Base-by-base conservation (phyloP, 2,329 filamentous ascomycete genomes). In the Calonectria leucothoes region DNA sequence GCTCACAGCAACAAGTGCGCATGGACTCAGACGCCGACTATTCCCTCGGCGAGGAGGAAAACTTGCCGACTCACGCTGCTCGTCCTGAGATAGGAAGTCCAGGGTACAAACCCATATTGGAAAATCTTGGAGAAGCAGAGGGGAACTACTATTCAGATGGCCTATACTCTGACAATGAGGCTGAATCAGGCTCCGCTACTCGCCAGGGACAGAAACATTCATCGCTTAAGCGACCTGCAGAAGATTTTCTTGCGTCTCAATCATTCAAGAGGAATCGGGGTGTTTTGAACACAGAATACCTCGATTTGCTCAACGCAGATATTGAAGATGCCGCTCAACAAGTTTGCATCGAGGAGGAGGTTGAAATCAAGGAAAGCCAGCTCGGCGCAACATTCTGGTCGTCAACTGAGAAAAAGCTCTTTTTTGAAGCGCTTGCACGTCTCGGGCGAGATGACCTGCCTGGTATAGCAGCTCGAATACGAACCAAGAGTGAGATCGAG, bases 311-410 rank as follows among this genome's bases (percentile, higher is more conserved):
- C 35, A 93, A 94, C 75, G 83, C 85, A 27, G 89, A 91, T 33
- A 91, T 93, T 67, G 82, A 87, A n/a, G 89, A 92, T 76, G 88
- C 87, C 15, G 85, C 86, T 0, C 79, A 82, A 15, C 82, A 82
- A 23, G 81, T 84, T 71, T 81, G 84, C 17, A 75, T 84, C 14
- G 76, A 78, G 33, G 72, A 83, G 66, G 79, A 80, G 17, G 78
- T 80, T 3, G 73, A 83, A 20, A 80, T 88, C 70, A 79, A 84
- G 72, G 82, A 61, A 65, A 85, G 42, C 88, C 94, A 95, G 78
- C 85, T 95, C 65, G 95, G 95, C 27, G 87, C 91, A 31, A 91
- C 92, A 0, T 77, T 84, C 14, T 98, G 96, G 96, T 92, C 90
- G 0, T 74, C 89, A 0, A 78, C 85, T 1, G 96, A 98, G 80